Conservation (phyloP, 2,329 filamentous ascomycete genomes). For the Domatiomyces globalis region DNA sequence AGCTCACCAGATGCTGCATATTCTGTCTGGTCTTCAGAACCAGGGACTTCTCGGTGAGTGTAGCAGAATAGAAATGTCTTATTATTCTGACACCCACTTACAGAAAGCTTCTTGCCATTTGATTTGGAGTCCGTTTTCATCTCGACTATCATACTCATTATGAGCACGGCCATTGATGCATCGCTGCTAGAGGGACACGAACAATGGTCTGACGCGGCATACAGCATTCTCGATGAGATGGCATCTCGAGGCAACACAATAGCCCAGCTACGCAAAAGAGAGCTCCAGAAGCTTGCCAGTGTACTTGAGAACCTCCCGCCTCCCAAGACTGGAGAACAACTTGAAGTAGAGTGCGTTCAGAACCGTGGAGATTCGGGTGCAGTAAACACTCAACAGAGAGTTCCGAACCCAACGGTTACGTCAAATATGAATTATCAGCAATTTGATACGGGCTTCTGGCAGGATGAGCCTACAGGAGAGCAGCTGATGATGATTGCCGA, state of each 20-base stretch:
- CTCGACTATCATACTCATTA: slow-evolving; percentile 30
- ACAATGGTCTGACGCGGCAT: slow-evolving; percentile 30
- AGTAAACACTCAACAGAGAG: background rate
- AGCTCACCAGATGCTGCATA: slow-evolving; percentile 29
- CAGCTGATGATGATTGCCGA: slow-evolving; percentile 14
- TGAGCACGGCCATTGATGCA: slow-evolving; percentile 27
- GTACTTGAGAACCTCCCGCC: slow-evolving; percentile 24
- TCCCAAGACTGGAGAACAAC: background rate
- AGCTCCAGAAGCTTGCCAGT: slow-evolving; percentile 33
- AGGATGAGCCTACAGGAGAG: slow-evolving; percentile 10
- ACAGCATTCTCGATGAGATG: slow-evolving; percentile 35
- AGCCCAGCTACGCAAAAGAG: slow-evolving; percentile 31
- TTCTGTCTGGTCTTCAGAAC: slow-evolving; percentile 31
- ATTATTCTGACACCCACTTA: background rate
- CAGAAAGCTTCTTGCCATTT: slow-evolving; percentile 37
- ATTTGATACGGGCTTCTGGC: slow-evolving; percentile 9
- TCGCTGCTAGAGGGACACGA: slow-evolving; percentile 24
- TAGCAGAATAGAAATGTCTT: background rate
- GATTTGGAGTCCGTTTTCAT: slow-evolving; percentile 34
- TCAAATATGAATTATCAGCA: background rate
- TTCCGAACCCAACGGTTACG: background rate
- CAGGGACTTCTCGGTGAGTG: slow-evolving; percentile 35
- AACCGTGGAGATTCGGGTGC: background rate
- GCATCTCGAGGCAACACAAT: slow-evolving; percentile 33
- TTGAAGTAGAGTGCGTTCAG: background rate